phyloP scores from a whole-genome alignment of 768 basidiomycete genomes.

The Pleurotus cornucopiae region DNA sequence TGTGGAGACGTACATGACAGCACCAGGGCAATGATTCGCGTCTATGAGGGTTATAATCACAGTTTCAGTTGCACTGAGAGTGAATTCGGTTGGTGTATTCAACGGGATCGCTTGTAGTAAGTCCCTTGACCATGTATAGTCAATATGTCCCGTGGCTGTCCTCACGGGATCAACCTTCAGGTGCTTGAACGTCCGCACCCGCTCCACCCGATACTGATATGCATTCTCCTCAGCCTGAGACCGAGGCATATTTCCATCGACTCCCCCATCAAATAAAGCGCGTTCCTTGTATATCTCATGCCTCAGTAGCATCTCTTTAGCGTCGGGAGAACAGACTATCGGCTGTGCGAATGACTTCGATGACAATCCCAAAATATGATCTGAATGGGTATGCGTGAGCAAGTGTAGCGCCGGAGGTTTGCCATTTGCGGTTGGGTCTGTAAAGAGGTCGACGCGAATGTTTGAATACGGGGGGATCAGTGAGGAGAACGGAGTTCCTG shows the following conservation, averaged over 20 bases:
- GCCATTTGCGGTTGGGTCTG: conserved; percentile 28
- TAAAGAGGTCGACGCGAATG: conserved; percentile 89
- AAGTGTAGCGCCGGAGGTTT: conserved; percentile 56
- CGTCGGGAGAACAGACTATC: conserved; percentile 77
- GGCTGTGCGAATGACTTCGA: conserved; percentile 68
- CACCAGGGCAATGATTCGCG: conserved; percentile 94
- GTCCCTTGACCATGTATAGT: conserved; percentile 57
- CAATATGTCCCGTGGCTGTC: conserved; percentile 41
- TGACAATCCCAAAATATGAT: conserved; percentile 77
- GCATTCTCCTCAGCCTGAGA: conserved; percentile 26
- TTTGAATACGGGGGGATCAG: conserved; percentile 67
- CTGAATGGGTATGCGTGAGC: conserved; percentile 88
- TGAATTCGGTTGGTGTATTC: conserved; percentile 59
- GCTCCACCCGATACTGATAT: conserved; percentile 44
- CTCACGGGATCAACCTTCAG: conserved; percentile 53
- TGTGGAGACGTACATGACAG: conserved; percentile 66
- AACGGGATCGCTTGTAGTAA: conserved; percentile 60
- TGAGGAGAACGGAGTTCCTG: conserved; percentile 72
- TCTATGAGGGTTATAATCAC: conserved; percentile 80
- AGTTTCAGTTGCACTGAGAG: conserved; percentile 48
- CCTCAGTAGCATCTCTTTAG: conserved; percentile 80
- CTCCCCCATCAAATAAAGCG: conserved; percentile 27
- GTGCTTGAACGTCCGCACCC: conserved; percentile 60
- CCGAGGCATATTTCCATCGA: background rate
- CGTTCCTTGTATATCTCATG: conserved; percentile 72